phyloP scores from a whole-genome alignment of 139 green algal genomes.

The Chlorella sorokiniana region DNA sequence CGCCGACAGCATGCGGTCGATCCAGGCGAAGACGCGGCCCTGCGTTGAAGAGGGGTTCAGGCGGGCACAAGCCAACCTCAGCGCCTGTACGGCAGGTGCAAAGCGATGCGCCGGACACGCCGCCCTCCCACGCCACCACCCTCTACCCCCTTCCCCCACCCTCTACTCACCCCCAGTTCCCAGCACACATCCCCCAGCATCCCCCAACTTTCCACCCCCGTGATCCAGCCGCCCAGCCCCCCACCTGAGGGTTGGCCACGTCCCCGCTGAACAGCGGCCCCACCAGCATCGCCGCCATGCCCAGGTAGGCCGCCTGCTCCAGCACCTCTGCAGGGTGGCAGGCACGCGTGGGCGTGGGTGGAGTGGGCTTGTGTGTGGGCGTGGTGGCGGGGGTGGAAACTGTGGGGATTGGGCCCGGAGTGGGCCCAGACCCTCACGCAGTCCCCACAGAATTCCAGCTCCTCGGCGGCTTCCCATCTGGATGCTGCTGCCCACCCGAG shows the following conservation, averaged over 20 bases:
- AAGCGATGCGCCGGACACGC: no score
- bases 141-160: no score
- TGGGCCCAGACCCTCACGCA: neutral
- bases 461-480: neutral
- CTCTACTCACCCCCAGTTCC: no score
- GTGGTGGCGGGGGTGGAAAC: neutral
- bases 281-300: constrained; percentile 79
- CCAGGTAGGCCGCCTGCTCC: constrained; percentile 63
- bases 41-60: neutral
- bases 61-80: neutral
- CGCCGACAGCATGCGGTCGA: constrained; percentile 55
- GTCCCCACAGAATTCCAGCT: neutral
- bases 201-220: no score
- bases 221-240: constrained; percentile 17
- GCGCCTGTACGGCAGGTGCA: no score
- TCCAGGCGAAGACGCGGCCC: constrained; percentile 51
- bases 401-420: neutral
- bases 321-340: constrained; percentile 50
- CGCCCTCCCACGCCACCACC: no score
- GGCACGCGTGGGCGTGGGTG: neutral
- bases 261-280: constrained; percentile 69
- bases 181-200: no score
- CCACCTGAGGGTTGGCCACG: constrained; percentile 34
- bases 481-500: constrained; percentile 8
- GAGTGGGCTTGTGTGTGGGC: no score